Evolutionary conservation across 139 green algal species (phyloP).

Genomic region (Micromonas pusilla): DNA sequence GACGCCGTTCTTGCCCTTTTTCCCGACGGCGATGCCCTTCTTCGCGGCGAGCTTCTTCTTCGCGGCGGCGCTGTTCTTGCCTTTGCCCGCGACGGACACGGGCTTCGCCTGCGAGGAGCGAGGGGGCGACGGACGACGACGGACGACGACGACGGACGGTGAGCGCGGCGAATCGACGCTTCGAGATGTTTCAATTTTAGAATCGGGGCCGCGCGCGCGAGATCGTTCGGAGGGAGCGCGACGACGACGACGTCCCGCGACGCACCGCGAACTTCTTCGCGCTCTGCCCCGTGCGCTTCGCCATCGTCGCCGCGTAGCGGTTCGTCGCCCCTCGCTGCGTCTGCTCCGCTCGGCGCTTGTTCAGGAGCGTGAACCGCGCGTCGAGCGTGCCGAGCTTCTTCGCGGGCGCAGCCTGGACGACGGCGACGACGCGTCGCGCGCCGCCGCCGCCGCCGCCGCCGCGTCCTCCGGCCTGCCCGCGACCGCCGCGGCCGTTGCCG

Average conservation of each 20-base stretch:
- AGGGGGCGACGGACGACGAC: no score
- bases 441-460: no score
- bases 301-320: not conserved
- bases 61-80: not conserved
- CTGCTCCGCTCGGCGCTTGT: not conserved
- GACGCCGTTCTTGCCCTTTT: not conserved
- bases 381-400: not conserved
- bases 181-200: not conserved
- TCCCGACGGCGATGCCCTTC: not conserved
- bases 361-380: not conserved
- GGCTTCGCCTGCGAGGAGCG: not conserved
- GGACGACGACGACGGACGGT: no score
- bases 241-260: no score
- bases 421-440: not conserved
- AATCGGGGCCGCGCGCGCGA: not conserved
- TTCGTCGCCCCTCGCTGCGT: not conserved
- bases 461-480: not conserved
- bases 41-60: no score
- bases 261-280: not conserved
- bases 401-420: not conserved
- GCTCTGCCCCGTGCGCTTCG: not conserved
- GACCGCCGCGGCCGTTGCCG: no score
- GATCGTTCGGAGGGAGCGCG: no score
- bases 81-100: not conserved
- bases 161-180: not conserved